These are phyloP conservation scores for Naganishia sp. DNA, from an alignment of 1,284 basidiomycete genomes.

Conservation along the genomic window DNA sequence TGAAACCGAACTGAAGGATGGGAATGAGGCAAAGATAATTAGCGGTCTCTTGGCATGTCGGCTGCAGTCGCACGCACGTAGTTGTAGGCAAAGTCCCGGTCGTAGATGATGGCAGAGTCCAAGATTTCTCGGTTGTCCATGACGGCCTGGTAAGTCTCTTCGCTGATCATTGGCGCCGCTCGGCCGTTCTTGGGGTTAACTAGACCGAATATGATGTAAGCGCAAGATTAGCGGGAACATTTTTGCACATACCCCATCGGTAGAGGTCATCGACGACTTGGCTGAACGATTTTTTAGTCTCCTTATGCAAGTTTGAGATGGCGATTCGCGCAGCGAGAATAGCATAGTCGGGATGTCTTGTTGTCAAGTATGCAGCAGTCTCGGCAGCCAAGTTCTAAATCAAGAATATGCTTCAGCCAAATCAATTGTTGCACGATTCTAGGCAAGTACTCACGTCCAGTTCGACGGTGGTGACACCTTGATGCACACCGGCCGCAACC, in stretches of 20 bases:
- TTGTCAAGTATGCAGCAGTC: constrained; percentile 96
- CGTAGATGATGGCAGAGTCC: constrained; percentile 95
- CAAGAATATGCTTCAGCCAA: neutral
- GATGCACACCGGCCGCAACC: constrained; percentile 92
- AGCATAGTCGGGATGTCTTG: constrained; percentile 96
- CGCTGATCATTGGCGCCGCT: constrained; percentile 86
- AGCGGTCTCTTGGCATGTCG: too few relatives aligned
- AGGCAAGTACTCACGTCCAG: constrained; percentile 69
- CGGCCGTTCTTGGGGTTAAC: constrained; percentile 95
- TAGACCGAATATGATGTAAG: constrained; percentile 45
- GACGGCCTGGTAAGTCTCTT: constrained; percentile 81
- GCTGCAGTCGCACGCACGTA: constrained; percentile 61
- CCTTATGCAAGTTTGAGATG: constrained; percentile 98
- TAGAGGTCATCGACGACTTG: constrained; percentile 89
- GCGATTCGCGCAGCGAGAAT: constrained; percentile 97
- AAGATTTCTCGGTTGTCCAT: constrained; percentile 78
- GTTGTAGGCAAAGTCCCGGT: constrained; percentile 97
- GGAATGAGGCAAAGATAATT: neutral
- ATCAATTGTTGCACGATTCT: neutral
- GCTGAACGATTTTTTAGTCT: constrained; percentile 97
- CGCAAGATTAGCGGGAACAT: neutral
- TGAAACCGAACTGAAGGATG: constrained; percentile 85
- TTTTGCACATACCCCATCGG: constrained; percentile 69
- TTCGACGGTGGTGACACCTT: constrained; percentile 95
- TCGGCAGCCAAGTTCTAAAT: constrained; percentile 85